Evolutionary conservation across 2,329 filamentous ascomycete genomes (phyloP), one percentile per base, ranked within the genome.

Genomic region (Botryosphaeria dothidea): DNA sequence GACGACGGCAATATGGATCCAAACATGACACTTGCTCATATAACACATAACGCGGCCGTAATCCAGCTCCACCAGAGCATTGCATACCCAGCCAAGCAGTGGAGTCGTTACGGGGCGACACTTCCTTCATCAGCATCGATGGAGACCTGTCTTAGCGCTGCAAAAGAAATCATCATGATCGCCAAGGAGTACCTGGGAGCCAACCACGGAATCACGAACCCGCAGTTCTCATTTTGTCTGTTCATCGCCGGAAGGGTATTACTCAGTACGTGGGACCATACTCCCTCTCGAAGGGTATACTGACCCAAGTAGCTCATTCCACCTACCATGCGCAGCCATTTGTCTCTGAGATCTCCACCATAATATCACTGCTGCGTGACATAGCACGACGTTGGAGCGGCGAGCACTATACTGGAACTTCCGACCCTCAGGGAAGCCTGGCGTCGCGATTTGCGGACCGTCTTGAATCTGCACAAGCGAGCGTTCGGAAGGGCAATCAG

Each of bases 381-480:
- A 78, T 81, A 5, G 76, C 78, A 0, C 67, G 69, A 4, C 71
- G 79, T n/a, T 80, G 77, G 77, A 74, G 73, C 52, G 76, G 77
- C 4, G 66, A 68, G 15, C 68, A 69, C 31, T 66, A 49, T 38
- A 66, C 36, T 54, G 43, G 19, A 46, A 23, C n/a, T 13, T 3
- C 9, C n/a, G 54, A 58, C 9, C 7, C 36, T 6, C 21, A 43
- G 17, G 56, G 58, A 43, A 78, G 76, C 62, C 66, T 79, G 7
- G 77, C 78, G 0, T 74, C 74, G 7, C 76, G 76, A 51, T 77
- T 79, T 61, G 75, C 76, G 0, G 64, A 64, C 2, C 70, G 75
- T 4, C 69, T 80, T 13, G 68, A 73, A n/a, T 67, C 71, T 17
- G 74, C 75, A 4, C 60, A 62, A 27, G n/a, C 31, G 21, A 62